Base-by-base conservation (phyloP, 805 yeast species). In the Tetrapisispora pingtungensis region DNA sequence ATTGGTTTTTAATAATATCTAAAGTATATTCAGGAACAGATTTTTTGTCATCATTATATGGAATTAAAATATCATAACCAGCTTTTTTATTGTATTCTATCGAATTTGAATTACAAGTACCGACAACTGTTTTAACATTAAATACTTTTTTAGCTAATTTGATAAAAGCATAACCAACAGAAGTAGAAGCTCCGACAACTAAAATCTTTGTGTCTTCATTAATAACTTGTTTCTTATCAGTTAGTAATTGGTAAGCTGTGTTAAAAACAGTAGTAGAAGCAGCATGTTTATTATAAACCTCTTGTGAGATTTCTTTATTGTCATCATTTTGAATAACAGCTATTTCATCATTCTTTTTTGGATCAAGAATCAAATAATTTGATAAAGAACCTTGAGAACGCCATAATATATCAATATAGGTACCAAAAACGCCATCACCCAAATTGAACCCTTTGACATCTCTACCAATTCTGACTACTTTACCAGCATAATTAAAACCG, bases 151-250 rank as follows among this genome's bases (percentile, higher is more conserved):
- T 80, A 10, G 81, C 76, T 34, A 83, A 58, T 58, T 80, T 84
- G 31, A 77, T 65, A 4, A 72, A 68, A 47, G 68, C 70, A 26
- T 70, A 57, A 19, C 89, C 88, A 14, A 82, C 88, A 13, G 80
- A 64, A 1, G 94, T 78, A 8, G 84, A 80, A 22, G 83, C 90
- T 33, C 95, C 95, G 39, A 83, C 65, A 18, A 85, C 71, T 40
- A 84, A 67, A 4, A 82, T 74, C 46, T 70, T 73, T 5, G 77
- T 66, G 14, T 66, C 62, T 10, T 67, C 66, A 33, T 65, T 67
- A 18, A 74, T 62, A 30, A 62, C 58, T 45, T 69, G 67, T 3
- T 58, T 57, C 24, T 54, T 51, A 7, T 54, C 46, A 8, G 58
- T 56, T 27, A 73, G 58, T 41, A 70, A 62, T 14, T 52, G 57